Evolutionary conservation across 352 stramenopile genomes (phyloP), one percentile per base, ranked within the genome.

Genomic region (Thalassiosira exigua): DNA sequence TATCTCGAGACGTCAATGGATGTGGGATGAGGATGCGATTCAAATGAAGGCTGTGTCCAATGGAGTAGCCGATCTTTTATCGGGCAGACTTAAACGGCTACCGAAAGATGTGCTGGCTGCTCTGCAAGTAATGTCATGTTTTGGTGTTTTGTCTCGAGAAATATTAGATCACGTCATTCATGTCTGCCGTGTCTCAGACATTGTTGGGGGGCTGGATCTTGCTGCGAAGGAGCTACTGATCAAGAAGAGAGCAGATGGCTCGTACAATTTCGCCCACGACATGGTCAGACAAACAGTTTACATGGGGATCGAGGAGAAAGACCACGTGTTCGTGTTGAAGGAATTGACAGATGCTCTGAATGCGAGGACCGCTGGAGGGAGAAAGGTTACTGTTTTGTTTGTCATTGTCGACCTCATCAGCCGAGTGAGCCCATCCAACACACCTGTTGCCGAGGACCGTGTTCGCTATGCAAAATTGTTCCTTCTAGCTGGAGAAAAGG

Each of bases 391-490:
- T 7, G 21, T 69, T 36, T 17, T 41, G 0, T 69, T 69, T 22
- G 17, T 50, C 14, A 51, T 51, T 14, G 53, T 73, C 39, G 65
- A 73, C 51, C 65, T 66, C 21, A 67, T 73, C 32, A 73, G 65
- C 32, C 39, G 54, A 19, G 65, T 41, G 9, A 66, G 36, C 19
- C 22, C 39, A 39, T 67, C 53, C 7, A 51, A 39, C 11, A 24
- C 36, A 44, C 36, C 36, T 7, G n/a, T n/a, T n/a, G n/a, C 11
- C 26, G 41, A 56, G 21, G 32, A 27, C n/a, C 51, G 1, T 54
- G 22, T 24, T 41, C 33, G 41, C 41, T n/a, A 41, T 26, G 30
- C 58, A 2, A 42, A 33, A n/a, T 51, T 69, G 54, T 39, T 26
- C 2, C 26, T 4, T 30, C 26, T 17, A 59, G 67, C 67, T 14